phyloP scores from a whole-genome alignment of 2,329 filamentous ascomycete genomes.

The Aspergillus sp. region DNA sequence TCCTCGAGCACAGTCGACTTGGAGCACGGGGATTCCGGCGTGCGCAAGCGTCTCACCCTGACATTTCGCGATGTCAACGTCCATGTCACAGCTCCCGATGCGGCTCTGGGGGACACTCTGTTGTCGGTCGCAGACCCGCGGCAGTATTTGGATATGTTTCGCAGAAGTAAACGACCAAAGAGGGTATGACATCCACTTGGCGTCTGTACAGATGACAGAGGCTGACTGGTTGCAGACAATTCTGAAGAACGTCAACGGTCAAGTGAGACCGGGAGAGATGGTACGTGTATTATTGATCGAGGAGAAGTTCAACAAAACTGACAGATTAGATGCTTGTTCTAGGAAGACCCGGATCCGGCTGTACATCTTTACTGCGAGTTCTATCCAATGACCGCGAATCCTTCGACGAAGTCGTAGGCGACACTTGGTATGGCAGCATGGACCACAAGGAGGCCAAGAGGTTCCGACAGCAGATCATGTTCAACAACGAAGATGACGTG shows the following conservation, averaged over 20 bases:
- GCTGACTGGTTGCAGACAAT: slow-evolving; percentile 32
- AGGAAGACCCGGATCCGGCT: slow-evolving; percentile 66
- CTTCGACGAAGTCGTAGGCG: slow-evolving; percentile 57
- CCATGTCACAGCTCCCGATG: slow-evolving; percentile 34
- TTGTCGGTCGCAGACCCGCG: slow-evolving; percentile 33
- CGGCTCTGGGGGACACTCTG: slow-evolving; percentile 35
- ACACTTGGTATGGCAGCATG: slow-evolving; percentile 53
- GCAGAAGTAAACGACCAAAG: slow-evolving; percentile 20
- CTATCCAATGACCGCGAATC: slow-evolving; percentile 64
- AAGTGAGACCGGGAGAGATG: slow-evolving; percentile 46
- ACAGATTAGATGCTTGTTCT: slow-evolving; percentile 58
- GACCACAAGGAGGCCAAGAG: slow-evolving; percentile 46
- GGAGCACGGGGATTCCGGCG: slow-evolving; percentile 17
- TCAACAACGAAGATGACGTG: slow-evolving; percentile 73
- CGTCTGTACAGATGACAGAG: neutral
- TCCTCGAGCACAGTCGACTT: slow-evolving; percentile 29
- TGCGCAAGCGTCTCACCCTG: slow-evolving; percentile 34
- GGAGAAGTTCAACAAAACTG: neutral
- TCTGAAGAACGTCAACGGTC: slow-evolving; percentile 38
- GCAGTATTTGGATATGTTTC: slow-evolving; percentile 24
- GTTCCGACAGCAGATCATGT: slow-evolving; percentile 53
- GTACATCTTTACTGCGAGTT: slow-evolving; percentile 68
- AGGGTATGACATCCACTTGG: slow-evolving; percentile 20
- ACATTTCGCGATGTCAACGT: slow-evolving; percentile 37
- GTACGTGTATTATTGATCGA: slow-evolving; percentile 21